Evolutionary conservation across 192 early-diverging fungal species (phyloP).

Genomic region (Coemansia sp.): DNA sequence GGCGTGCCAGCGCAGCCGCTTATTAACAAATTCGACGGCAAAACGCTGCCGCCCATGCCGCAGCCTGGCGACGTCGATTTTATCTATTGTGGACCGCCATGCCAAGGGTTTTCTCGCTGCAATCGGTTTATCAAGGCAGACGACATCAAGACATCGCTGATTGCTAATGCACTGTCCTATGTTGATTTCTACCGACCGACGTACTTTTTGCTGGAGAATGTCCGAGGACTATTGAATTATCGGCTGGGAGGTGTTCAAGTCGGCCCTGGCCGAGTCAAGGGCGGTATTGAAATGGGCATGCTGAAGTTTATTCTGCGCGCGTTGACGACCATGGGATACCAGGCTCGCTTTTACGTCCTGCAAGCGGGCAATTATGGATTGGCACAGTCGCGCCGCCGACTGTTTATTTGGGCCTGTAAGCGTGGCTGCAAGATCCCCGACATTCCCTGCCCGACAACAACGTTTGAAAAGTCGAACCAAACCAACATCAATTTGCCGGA

Average conservation of each 20-base stretch:
- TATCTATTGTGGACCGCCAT: conserved; percentile 73
- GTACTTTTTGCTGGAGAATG: conserved; percentile 70
- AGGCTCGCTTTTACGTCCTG: conserved; percentile 60
- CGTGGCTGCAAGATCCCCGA: conserved; percentile 56
- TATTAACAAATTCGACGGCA: conserved; percentile 42
- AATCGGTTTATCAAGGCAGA: conserved; percentile 62
- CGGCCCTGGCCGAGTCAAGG: conserved; percentile 49
- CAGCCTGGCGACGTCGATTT: conserved; percentile 63
- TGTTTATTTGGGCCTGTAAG: conserved; percentile 66
- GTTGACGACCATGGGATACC: conserved; percentile 66
- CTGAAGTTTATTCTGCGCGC: conserved; percentile 66
- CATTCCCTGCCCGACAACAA: conserved; percentile 58
- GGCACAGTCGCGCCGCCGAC: conserved; percentile 62
- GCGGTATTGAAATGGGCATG: conserved; percentile 62
- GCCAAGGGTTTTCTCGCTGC: conserved; percentile 66
- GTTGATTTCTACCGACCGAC: conserved; percentile 68
- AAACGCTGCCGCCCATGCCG: conserved; percentile 56
- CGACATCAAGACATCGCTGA: conserved; percentile 65
- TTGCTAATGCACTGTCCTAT: conserved; percentile 64
- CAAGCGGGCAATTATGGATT: conserved; percentile 66
- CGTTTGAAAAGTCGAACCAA: conserved; percentile 48
- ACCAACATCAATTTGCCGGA: conserved; percentile 49
- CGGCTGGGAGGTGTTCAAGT: conserved; percentile 59
- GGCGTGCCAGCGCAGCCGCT: conserved; percentile 30
- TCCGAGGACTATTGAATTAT: conserved; percentile 59